phyloP scores from a whole-genome alignment of 371 early-diverging fungal species.

The Dichotomocladium elegans region DNA sequence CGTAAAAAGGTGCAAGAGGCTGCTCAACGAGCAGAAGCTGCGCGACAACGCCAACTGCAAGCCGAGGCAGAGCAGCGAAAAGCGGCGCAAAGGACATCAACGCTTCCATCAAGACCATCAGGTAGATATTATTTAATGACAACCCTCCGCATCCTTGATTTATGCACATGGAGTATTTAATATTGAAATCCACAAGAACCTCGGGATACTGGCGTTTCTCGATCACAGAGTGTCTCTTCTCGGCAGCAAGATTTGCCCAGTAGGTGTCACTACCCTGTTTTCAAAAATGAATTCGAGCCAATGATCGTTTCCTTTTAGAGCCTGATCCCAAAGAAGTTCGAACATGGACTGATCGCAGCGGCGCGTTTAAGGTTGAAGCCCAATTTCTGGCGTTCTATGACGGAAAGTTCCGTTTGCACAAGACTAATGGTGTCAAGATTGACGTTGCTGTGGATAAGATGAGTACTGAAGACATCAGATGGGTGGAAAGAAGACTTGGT shows the following conservation, averaged over 20 bases:
- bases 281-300: no score
- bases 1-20: constrained; percentile 17
- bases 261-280: neutral
- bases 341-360: constrained; percentile 89
- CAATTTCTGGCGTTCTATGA: constrained; percentile 73
- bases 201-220: constrained; percentile 1
- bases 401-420: constrained; percentile 85
- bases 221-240: constrained; percentile 8
- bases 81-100: constrained; percentile 6
- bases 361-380: constrained; percentile 89
- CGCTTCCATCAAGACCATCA: constrained; percentile 3
- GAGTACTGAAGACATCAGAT: constrained; percentile 62
- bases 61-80: constrained; percentile 16
- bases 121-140: no score
- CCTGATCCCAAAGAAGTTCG: constrained; percentile 63
- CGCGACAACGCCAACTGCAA: constrained; percentile 13
- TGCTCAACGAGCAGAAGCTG: constrained; percentile 19
- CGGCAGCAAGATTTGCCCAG: constrained; percentile 10
- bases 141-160: no score
- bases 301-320: constrained; percentile 4
- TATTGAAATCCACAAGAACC: neutral
- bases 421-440: constrained; percentile 91
- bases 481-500: constrained; percentile 55
- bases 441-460: constrained; percentile 90
- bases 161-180: neutral